These are phyloP conservation scores for Asterophora parasitica DNA, from an alignment of 768 basidiomycete genomes.

Conservation along the genomic window DNA sequence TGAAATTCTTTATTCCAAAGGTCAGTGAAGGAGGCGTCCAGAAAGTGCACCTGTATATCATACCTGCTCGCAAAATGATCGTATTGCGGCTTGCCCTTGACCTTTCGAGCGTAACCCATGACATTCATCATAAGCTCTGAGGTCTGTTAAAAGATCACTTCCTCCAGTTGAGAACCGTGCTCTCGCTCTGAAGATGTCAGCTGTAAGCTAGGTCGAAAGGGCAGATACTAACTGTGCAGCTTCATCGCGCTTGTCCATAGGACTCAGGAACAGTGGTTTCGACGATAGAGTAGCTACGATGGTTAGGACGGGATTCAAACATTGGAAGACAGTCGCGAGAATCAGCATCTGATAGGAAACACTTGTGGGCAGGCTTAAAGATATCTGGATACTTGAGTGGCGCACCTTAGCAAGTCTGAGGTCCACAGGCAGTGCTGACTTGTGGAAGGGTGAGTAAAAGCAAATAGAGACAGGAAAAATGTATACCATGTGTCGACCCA, in stretches of 20 bases:
- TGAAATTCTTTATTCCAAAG: slow-evolving; percentile 60
- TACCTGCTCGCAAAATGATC: slow-evolving; percentile 71
- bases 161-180: slow-evolving; percentile 61
- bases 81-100: slow-evolving; percentile 40
- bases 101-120: slow-evolving; percentile 44
- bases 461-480: neutral
- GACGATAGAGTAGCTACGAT: slow-evolving; percentile 81
- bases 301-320: slow-evolving; percentile 76
- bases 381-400: neutral
- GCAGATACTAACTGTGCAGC: slow-evolving; percentile 51
- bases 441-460: slow-evolving; percentile 6
- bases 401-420: slow-evolving; percentile 78
- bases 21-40: neutral
- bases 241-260: slow-evolving; percentile 81
- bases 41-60: neutral
- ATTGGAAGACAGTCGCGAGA: slow-evolving; percentile 77
- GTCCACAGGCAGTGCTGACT: slow-evolving; percentile 87
- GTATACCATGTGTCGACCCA: slow-evolving; percentile 75
- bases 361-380: neutral
- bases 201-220: neutral
- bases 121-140: slow-evolving; percentile 69
- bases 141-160: slow-evolving; percentile 84
- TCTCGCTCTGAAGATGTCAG: slow-evolving; percentile 52
- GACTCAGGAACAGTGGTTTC: slow-evolving; percentile 80
- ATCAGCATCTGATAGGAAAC: slow-evolving; percentile 70